Evolutionary conservation across 1,284 basidiomycete species (phyloP), one percentile per base, ranked within the genome.

Genomic region (Agaricales sp.): DNA sequence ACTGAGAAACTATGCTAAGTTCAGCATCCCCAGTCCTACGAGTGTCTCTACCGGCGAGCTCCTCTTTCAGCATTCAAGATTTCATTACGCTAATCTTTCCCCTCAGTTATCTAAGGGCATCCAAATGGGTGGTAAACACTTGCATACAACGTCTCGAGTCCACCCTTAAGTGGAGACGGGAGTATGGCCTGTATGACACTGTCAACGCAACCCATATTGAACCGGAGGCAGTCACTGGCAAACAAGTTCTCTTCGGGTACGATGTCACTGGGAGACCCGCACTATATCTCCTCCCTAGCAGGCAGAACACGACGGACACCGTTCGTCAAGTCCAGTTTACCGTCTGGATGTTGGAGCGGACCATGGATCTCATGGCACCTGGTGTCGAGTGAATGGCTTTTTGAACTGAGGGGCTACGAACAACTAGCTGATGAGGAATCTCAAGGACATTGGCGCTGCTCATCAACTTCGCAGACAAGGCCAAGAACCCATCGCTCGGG

Each of bases 381-480:
- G 85, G 85, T 20, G 78, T 88, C 25, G 86, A 89, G 85, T 87
- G 57, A 54, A 80, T 68, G 3, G 0, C 39, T 22, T 46, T 16
- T 48, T 24, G 24, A 30, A 12, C 41, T 21, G 25, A 6, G 8
- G 26, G 39, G n/a, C 3, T 13, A 43, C 18, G 44, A 1, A 23
- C 25, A 21, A 48, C 11, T 37, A 20, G 25, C 44, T 26, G 22
- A 53, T 21, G 22, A 51, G 43, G 22, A 19, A 35, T 39, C 43
- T 47, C 2, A 52, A 86, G 78, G 59, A 79, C 80, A 18, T 63
- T 92, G 46, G 75, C 77, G 21, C 71, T 92, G n/a, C 77, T 90
- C 63, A 83, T 92, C 57, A 81, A 93, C 64, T 89, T 87, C 53
- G 87, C 81, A 2, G 88, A 92, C 62, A 77, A 78, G 60, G 80